A percentile compares a stretch with the other conserved stretches of the same genome.
These are phyloP conservation scores for Immersiporthe knoxdaviesiana DNA, from an alignment of 2,329 filamentous ascomycete genomes.

Conservation along the genomic window DNA sequence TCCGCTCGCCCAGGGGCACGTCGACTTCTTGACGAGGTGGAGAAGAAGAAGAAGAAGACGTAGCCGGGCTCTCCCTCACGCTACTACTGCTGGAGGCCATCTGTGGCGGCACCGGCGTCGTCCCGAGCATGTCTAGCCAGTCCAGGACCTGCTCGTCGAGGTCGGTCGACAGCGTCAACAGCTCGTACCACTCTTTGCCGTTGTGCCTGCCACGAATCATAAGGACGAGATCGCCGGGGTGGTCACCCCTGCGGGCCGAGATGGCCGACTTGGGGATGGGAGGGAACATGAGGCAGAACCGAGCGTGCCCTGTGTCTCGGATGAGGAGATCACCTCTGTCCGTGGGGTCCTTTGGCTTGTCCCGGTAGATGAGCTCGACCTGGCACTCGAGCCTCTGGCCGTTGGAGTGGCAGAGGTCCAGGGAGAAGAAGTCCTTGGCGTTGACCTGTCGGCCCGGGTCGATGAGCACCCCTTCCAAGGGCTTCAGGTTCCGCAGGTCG, in stretches of 20 bases:
- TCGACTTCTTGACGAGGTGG: constrained; percentile 29
- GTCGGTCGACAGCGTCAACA: constrained; percentile 76
- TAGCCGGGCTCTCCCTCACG: not conserved
- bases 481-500: constrained; percentile 76
- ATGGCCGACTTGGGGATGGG: constrained; percentile 74
- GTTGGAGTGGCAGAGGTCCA: constrained; percentile 84
- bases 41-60: not conserved
- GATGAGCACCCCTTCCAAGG: constrained; percentile 71
- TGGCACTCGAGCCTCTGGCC: constrained; percentile 89
- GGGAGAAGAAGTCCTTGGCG: constrained; percentile 86
- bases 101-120: constrained; percentile 51
- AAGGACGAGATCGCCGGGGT: constrained; percentile 72
- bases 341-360: constrained; percentile 69
- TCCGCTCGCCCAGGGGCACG: constrained; percentile 40
- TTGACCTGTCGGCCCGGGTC: constrained; percentile 80
- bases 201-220: constrained; percentile 79
- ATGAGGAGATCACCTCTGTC: constrained; percentile 85
- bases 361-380: constrained; percentile 83
- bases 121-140: constrained; percentile 81
- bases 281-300: constrained; percentile 85
- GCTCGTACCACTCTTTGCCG: constrained; percentile 77
- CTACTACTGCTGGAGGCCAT: not conserved
- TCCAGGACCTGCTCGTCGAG: constrained; percentile 78
- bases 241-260: constrained; percentile 78
- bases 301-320: constrained; percentile 80